A percentile compares a stretch with the other conserved stretches of the same genome.
phyloP scores from a whole-genome alignment of 2,329 filamentous ascomycete species.

The Talaromyces sp. region DNA sequence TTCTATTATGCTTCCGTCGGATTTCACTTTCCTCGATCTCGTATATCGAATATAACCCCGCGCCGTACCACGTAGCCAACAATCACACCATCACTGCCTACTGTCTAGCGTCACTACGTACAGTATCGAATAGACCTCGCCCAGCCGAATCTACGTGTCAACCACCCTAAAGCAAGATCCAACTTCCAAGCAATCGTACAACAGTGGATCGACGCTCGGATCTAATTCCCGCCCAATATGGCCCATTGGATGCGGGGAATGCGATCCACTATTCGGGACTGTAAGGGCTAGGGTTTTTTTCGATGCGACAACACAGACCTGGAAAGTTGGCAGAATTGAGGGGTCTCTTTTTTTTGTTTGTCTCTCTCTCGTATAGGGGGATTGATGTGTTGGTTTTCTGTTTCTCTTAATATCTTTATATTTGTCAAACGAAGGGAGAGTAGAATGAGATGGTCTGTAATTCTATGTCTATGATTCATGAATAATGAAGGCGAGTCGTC shows the following conservation, averaged over 20 bases:
- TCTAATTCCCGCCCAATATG: not conserved
- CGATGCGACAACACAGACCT: conserved; percentile 3
- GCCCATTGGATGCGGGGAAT: not conserved
- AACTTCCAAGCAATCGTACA: not conserved
- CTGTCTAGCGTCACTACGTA: not conserved
- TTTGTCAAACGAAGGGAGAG: not conserved
- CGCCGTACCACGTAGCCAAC: not conserved
- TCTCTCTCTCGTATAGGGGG: not conserved
- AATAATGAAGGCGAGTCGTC: not conserved
- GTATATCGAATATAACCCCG: not conserved
- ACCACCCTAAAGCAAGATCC: not conserved
- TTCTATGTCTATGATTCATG: not conserved
- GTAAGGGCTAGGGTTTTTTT: not conserved
- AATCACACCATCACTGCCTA: not conserved
- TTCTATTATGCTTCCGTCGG: not conserved
- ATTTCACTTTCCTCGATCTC: not conserved
- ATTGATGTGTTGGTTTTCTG: not conserved
- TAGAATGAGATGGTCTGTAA: not conserved
- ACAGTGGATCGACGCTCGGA: not conserved
- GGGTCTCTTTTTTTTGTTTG: not conserved
- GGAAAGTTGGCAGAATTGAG: not conserved
- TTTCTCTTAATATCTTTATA: not conserved
- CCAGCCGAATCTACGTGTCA: not conserved
- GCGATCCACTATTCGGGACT: not conserved
- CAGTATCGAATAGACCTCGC: not conserved